A percentile compares a stretch with the other conserved stretches of the same genome.
phyloP scores from a whole-genome alignment of 345 rosid genomes.

The Syzygium aromaticum region DNA sequence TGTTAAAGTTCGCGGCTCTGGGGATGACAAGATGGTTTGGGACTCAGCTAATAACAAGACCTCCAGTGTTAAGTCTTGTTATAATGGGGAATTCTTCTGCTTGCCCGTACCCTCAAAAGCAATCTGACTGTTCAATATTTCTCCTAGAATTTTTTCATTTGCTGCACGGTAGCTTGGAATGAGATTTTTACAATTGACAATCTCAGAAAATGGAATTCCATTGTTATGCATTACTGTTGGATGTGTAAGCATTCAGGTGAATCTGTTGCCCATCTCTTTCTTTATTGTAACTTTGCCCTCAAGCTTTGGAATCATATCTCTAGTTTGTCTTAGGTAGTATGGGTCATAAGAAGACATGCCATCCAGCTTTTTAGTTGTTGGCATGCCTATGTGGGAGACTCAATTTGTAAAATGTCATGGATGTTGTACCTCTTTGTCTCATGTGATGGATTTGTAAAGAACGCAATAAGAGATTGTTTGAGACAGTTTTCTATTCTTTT shows the following conservation, averaged over 20 bases:
- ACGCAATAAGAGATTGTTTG: neutral
- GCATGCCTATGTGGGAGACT: neutral
- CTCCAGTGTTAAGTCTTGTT: neutral
- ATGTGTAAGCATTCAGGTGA: neutral
- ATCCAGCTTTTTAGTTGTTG: neutral
- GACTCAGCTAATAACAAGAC: neutral
- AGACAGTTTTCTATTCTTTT: neutral
- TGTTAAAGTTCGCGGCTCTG: neutral
- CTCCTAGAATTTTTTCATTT: too few species aligned
- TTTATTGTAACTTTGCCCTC: neutral
- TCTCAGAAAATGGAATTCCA: neutral
- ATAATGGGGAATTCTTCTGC: neutral
- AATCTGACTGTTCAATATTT: neutral
- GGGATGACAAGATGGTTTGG: neutral
- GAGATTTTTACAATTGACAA: neutral
- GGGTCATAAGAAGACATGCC: neutral
- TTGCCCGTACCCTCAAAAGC: neutral
- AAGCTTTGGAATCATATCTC: neutral
- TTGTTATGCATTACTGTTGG: neutral
- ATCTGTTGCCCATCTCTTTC: neutral
- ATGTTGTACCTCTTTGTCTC: neutral
- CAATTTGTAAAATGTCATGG: neutral
- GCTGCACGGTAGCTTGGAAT: neutral
- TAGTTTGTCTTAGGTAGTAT: neutral
- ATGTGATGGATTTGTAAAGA: neutral